Percentiles rank a stretch among this genome's conserved stretches.
phyloP scores from a whole-genome alignment of 2,329 filamentous ascomycete genomes.

The Colletotrichum tabaci region DNA sequence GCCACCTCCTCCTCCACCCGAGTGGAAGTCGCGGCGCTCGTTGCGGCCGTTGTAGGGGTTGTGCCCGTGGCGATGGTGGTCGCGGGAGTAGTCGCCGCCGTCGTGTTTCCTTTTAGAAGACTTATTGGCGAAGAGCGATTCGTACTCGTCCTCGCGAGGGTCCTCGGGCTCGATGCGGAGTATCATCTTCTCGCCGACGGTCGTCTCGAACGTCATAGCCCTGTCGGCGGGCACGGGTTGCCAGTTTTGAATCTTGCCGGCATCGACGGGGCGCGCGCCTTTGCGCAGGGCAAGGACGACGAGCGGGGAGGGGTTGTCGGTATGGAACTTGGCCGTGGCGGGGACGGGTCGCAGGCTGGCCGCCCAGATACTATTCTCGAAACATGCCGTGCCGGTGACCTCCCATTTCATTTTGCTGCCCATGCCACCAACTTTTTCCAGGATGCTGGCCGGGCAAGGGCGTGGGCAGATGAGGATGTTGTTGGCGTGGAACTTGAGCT shows the following conservation, averaged over 20 bases:
- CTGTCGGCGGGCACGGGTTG: constrained; percentile 80
- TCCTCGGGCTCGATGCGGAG: constrained; percentile 84
- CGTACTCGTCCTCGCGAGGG: constrained; percentile 72
- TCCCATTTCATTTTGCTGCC: constrained; percentile 88
- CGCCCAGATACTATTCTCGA: constrained; percentile 90
- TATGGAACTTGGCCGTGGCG: constrained; percentile 77
- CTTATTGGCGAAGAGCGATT: constrained; percentile 74
- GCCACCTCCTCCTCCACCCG: constrained; percentile 55
- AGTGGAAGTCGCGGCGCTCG: constrained; percentile 60
- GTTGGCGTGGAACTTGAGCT: constrained; percentile 87
- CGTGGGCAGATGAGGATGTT: constrained; percentile 91
- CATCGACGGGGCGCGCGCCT: constrained; percentile 83
- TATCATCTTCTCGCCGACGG: constrained; percentile 88
- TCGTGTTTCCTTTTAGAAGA: constrained; percentile 72
- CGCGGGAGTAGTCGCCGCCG: constrained; percentile 50
- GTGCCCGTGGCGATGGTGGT: constrained; percentile 45
- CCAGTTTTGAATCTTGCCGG: constrained; percentile 87
- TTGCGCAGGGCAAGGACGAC: constrained; percentile 87
- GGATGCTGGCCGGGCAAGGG: constrained; percentile 78
- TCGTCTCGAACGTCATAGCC: constrained; percentile 83
- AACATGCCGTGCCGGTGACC: constrained; percentile 81
- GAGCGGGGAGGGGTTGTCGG: constrained; percentile 83
- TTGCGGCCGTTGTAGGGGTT: constrained; percentile 54
- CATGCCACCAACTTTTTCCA: constrained; percentile 89
- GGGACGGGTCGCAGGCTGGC: constrained; percentile 82